phyloP scores from a whole-genome alignment of 2,329 filamentous ascomycete species.

The Sporothrix luriei region DNA sequence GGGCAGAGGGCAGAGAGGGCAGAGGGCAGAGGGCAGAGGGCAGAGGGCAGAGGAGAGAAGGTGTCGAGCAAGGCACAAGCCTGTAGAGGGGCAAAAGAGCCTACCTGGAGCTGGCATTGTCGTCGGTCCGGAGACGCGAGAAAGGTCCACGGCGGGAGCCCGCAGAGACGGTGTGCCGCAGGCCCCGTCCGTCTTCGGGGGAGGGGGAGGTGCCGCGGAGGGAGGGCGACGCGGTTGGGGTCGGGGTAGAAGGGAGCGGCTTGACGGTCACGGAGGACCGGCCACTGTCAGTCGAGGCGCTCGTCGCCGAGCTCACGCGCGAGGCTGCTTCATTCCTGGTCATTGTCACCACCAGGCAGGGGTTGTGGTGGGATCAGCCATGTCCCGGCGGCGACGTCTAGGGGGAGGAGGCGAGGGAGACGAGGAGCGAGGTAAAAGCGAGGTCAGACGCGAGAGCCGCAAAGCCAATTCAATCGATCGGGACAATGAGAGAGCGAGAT shows the following conservation, averaged over 20 bases:
- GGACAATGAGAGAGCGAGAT: too few relatives aligned
- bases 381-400: constrained; percentile 31
- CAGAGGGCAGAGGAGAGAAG: too few relatives aligned
- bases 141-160: constrained; percentile 46
- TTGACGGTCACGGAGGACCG: constrained; percentile 67
- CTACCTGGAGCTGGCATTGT: constrained; percentile 37
- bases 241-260: constrained; percentile 38
- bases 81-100: too few relatives aligned
- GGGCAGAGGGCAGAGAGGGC: neutral
- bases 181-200: constrained; percentile 17
- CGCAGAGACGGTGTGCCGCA: constrained; percentile 29
- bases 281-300: constrained; percentile 67
- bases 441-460: neutral
- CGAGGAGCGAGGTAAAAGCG: too few relatives aligned
- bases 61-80: too few relatives aligned
- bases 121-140: constrained; percentile 60
- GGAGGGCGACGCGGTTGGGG: constrained; percentile 16
- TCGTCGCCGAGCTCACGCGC: constrained; percentile 68
- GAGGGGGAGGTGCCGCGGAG: constrained; percentile 26
- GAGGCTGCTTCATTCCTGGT: constrained; percentile 65
- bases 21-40: too few relatives aligned
- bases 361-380: constrained; percentile 34
- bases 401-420: too few relatives aligned
- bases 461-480: neutral
- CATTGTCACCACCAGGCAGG: constrained; percentile 56